Evolutionary conservation across 2,329 filamentous ascomycete species (phyloP).

Genomic region (Pestalotiopsis sp.): DNA sequence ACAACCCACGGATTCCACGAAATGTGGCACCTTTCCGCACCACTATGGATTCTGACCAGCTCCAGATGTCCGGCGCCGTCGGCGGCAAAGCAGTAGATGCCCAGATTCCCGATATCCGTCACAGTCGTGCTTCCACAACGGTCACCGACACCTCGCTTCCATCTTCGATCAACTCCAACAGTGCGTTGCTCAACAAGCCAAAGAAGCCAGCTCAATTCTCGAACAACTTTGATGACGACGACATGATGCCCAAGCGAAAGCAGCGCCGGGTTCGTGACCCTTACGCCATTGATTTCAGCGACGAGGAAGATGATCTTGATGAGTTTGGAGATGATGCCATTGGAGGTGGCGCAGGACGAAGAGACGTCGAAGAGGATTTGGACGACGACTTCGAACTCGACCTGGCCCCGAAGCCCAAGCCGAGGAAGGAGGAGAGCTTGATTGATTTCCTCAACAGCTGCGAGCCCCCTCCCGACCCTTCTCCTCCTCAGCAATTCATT

Average conservation of each 20-base stretch:
- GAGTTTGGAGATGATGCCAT: conserved; percentile 32
- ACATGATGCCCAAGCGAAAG: conserved; percentile 70
- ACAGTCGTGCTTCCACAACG: conserved; percentile 59
- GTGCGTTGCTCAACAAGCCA: conserved; percentile 61
- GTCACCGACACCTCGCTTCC: conserved; percentile 61
- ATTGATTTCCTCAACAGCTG: conserved; percentile 75
- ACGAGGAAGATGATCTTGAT: conserved; percentile 64
- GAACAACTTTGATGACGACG: conserved; percentile 50
- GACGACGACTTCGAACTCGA: conserved; percentile 53
- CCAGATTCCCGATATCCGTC: conserved; percentile 56
- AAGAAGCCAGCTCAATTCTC: conserved; percentile 38
- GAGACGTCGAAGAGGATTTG: not conserved
- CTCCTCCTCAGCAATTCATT: conserved; percentile 35
- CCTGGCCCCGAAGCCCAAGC: conserved; percentile 43
- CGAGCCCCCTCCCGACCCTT: conserved; percentile 62
- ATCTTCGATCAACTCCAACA: conserved; percentile 75
- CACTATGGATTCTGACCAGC: conserved; percentile 84
- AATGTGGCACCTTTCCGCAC: conserved; percentile 83
- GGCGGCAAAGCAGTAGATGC: conserved; percentile 62
- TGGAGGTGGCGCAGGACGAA: not conserved
- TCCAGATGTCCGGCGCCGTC: conserved; percentile 50
- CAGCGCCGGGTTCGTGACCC: conserved; percentile 82
- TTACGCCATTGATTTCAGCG: conserved; percentile 86
- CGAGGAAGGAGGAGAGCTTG: conserved; percentile 65
- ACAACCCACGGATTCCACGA: conserved; percentile 74